Evolutionary conservation across 352 stramenopile genomes (phyloP).

Genomic region (Globisporangium mamillatum): DNA sequence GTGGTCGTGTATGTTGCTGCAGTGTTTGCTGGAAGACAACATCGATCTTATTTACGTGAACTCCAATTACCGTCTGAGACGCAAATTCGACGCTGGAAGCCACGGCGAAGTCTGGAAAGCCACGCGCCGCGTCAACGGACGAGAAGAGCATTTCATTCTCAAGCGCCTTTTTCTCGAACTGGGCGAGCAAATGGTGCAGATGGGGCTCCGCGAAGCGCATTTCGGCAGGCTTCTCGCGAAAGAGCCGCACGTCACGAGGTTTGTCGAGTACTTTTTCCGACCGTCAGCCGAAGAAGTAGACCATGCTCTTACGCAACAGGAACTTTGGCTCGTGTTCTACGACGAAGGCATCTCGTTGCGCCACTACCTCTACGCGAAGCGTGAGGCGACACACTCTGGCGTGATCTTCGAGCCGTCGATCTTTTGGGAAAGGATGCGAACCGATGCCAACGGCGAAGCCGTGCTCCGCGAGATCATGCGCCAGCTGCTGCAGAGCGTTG

Average conservation of each 20-base stretch:
- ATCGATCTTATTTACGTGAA: conserved; percentile 69
- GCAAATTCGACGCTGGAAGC: conserved; percentile 81
- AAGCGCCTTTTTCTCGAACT: conserved; percentile 83
- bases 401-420: conserved; percentile 71
- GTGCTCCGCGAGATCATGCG: conserved; percentile 91
- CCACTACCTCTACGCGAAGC: conserved; percentile 82
- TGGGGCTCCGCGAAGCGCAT: conserved; percentile 81
- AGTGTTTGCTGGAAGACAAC: conserved; percentile 57
- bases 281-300: conserved; percentile 12
- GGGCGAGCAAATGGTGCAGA: conserved; percentile 60
- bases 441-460: conserved; percentile 44
- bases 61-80: conserved; percentile 65
- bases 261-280: conserved; percentile 88
- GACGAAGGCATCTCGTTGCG: conserved; percentile 88
- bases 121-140: conserved; percentile 19
- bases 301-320: conserved; percentile 21
- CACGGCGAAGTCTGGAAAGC: conserved; percentile 85
- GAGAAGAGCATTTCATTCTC: conserved; percentile 69
- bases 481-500: conserved; percentile 91
- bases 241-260: conserved; percentile 73
- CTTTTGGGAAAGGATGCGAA: conserved; percentile 77
- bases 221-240: conserved; percentile 56
- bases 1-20: too few relatives aligned
- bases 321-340: conserved; percentile 90
- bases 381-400: conserved; percentile 33